These are phyloP conservation scores for Talaromyces wortmannii DNA, from an alignment of 495 filamentous ascomycete species.

Conservation along the genomic window DNA sequence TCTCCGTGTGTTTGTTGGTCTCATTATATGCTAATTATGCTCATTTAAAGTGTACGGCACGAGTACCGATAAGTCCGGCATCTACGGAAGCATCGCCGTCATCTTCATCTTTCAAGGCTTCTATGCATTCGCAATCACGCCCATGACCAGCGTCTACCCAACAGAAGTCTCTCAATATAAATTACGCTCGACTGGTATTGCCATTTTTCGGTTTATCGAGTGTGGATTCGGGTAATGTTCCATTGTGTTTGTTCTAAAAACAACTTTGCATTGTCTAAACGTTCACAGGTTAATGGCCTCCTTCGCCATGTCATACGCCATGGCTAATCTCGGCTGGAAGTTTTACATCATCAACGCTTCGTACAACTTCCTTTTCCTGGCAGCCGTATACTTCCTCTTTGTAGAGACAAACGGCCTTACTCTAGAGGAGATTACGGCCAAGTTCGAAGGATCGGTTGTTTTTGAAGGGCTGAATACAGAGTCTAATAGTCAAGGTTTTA, in stretches of 20 bases:
- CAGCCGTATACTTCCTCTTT: slow-evolving; percentile 56
- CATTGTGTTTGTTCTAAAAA: too few relatives aligned
- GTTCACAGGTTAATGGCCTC: slow-evolving; percentile 41
- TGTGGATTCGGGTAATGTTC: neutral
- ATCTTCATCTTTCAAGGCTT: slow-evolving; percentile 63
- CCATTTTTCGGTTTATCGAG: neutral
- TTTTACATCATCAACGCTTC: slow-evolving; percentile 43
- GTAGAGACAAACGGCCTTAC: slow-evolving; percentile 62
- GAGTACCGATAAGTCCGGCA: slow-evolving; percentile 23
- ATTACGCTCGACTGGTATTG: slow-evolving; percentile 60
- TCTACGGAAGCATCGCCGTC: slow-evolving; percentile 50
- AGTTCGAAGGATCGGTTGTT: neutral
- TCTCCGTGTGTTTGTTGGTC: slow-evolving; percentile 8
- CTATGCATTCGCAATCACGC: slow-evolving; percentile 58
- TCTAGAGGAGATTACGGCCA: slow-evolving; percentile 55
- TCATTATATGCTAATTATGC: neutral
- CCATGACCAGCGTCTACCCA: slow-evolving; percentile 62
- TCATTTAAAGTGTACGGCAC: slow-evolving; percentile 1
- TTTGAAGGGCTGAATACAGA: neutral
- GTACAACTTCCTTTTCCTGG: slow-evolving; percentile 38
- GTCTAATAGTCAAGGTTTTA: too few relatives aligned
- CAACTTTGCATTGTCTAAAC: slow-evolving; percentile 14
- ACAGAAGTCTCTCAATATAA: slow-evolving; percentile 56
- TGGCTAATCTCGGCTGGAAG: slow-evolving; percentile 46
- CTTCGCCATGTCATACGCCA: slow-evolving; percentile 49